Evolutionary conservation across 805 yeast genomes (phyloP).

Genomic region (Dipodascopsis tothii): DNA sequence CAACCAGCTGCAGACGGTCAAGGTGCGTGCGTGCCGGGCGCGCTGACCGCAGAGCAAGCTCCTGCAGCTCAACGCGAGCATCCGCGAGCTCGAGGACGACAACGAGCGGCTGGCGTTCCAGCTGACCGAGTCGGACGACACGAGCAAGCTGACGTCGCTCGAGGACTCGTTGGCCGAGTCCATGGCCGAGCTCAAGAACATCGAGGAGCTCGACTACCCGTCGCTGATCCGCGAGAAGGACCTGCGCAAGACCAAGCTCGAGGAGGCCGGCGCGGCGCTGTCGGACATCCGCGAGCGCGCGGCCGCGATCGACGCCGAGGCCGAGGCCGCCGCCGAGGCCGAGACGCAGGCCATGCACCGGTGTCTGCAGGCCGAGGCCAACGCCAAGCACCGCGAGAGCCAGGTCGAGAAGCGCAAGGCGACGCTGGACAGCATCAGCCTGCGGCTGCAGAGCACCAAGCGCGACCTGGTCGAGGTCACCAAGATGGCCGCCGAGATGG

Average conservation of each 20-base stretch:
- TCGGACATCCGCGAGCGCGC: background rate
- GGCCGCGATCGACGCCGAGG: background rate
- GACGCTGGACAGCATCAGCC: background rate
- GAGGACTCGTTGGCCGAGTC: background rate
- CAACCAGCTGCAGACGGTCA: too few species aligned
- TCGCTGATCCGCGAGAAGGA: constrained; percentile 8
- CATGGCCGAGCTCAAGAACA: background rate
- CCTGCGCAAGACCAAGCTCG: constrained; percentile 1
- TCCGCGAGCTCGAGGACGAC: background rate
- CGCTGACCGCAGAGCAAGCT: background rate
- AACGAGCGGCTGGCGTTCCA: constrained; percentile 1
- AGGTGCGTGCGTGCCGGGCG: too few species aligned
- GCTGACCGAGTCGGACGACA: constrained; percentile 6
- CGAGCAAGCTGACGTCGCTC: constrained; percentile 6
- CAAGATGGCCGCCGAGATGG: background rate
- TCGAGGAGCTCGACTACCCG: constrained; percentile 4
- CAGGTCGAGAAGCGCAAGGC: background rate
- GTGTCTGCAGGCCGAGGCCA: background rate
- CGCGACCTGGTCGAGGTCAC: background rate
- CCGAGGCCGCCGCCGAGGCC: background rate
- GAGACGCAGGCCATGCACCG: background rate
- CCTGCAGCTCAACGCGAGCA: constrained; percentile 12
- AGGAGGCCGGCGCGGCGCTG: background rate
- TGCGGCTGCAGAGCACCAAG: background rate
- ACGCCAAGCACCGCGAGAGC: background rate